These are phyloP conservation scores for Rhododendron williamsianum DNA, from an alignment of 148 eudicot species.

Conservation along the genomic window DNA sequence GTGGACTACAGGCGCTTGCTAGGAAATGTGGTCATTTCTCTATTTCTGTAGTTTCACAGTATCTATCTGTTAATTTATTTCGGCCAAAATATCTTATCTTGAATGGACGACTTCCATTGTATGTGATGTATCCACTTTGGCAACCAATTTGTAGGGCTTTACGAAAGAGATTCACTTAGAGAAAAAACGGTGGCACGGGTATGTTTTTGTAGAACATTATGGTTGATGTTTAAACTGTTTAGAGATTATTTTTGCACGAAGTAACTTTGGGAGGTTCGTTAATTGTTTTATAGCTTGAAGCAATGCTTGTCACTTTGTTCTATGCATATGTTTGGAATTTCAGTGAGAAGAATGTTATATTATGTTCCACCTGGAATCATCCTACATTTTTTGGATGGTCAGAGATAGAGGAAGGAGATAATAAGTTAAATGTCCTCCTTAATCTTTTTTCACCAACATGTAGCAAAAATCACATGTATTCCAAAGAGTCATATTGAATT, in stretches of 20 bases:
- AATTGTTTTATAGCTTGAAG: not conserved
- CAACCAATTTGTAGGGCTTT: constrained; percentile 60
- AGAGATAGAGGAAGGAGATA: not conserved
- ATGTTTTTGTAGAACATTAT: constrained; percentile 23
- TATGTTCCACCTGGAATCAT: not conserved
- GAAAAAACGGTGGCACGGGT: constrained; percentile 96
- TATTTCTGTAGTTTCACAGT: not conserved
- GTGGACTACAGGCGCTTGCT: not conserved
- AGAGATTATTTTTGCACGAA: constrained; percentile 1
- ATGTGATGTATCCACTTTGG: constrained; percentile 1
- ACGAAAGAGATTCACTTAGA: constrained; percentile 92
- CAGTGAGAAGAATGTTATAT: not conserved
- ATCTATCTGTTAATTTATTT: not conserved
- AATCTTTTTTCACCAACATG: not conserved
- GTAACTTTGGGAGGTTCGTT: not conserved
- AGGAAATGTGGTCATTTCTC: not conserved
- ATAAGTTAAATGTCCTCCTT: not conserved
- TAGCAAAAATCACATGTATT: not conserved
- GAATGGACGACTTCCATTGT: not conserved
- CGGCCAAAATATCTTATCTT: not conserved
- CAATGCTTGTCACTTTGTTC: not conserved
- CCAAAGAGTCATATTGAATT: not conserved
- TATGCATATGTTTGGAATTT: not conserved
- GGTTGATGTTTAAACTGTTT: constrained; percentile 1
- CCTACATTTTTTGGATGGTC: not conserved